These are phyloP conservation scores for Tuber melanosporum DNA, from an alignment of 495 filamentous ascomycete species.

Conservation along the genomic window DNA sequence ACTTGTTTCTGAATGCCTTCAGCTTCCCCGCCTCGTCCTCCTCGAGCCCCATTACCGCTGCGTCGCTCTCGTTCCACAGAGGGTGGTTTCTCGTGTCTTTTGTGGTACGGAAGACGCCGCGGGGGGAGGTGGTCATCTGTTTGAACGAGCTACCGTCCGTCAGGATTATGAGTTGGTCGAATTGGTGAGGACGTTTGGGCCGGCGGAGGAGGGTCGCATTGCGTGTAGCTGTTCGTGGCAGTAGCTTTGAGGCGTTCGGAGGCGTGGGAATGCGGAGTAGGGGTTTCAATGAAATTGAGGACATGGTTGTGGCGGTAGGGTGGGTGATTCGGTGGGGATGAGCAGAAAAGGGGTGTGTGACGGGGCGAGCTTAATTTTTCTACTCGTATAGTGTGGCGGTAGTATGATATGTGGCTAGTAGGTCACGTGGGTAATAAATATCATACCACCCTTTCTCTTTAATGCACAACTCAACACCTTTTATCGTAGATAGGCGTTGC, in stretches of 20 bases:
- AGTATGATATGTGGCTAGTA: background rate
- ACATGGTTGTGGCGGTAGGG: conserved; percentile 10
- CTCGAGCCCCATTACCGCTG: conserved; percentile 76
- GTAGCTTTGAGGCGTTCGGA: conserved; percentile 15
- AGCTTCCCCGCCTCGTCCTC: conserved; percentile 91
- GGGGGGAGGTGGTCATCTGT: conserved; percentile 78
- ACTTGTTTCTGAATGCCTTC: conserved; percentile 73
- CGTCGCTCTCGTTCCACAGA: conserved; percentile 79
- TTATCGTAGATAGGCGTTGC: background rate
- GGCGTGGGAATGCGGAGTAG: conserved; percentile 46
- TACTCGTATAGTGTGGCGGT: background rate
- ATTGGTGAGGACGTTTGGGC: conserved; percentile 84
- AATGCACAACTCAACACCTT: background rate
- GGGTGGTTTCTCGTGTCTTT: conserved; percentile 84
- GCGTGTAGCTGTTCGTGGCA: conserved; percentile 35
- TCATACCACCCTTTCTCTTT: background rate
- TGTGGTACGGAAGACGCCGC: conserved; percentile 64
- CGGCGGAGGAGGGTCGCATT: conserved; percentile 77
- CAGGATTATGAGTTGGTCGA: conserved; percentile 91
- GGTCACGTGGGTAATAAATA: background rate
- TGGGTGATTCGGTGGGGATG: conserved; percentile 6
- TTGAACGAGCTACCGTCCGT: conserved; percentile 86
- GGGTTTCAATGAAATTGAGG: conserved; percentile 29
- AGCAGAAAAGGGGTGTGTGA: background rate
- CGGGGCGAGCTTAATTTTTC: conserved; percentile 25